A percentile compares a stretch with the other conserved stretches of the same genome.
These are phyloP conservation scores for Nitzschia sp. DNA, from an alignment of 108 stramenopile genomes.

Conservation along the genomic window DNA sequence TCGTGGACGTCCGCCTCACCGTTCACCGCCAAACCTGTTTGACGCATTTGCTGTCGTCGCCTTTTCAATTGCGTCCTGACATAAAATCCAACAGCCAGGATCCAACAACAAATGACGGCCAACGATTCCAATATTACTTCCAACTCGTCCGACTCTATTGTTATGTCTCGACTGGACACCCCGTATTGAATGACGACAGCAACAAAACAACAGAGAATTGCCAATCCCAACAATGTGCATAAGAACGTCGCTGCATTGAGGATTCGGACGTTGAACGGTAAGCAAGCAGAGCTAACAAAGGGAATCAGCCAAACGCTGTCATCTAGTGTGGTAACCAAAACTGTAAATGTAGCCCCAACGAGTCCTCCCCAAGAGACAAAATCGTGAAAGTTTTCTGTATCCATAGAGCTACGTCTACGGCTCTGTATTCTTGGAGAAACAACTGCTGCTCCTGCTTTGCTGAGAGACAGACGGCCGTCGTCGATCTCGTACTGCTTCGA, in stretches of 20 bases:
- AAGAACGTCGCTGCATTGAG: constrained; percentile 57
- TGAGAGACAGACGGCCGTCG: too few relatives aligned
- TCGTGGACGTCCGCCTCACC: background rate
- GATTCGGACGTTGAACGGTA: constrained; percentile 26
- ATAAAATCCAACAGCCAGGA: constrained; percentile 15
- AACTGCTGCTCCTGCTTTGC: too few relatives aligned
- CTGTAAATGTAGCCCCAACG: constrained; percentile 51
- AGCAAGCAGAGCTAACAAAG: constrained; percentile 43
- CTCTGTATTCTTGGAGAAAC: too few relatives aligned
- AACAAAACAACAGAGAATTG: constrained; percentile 1
- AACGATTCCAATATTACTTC: constrained; percentile 30
- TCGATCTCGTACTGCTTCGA: too few relatives aligned
- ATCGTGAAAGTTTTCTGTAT: too few relatives aligned
- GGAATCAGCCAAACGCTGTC: constrained; percentile 71
- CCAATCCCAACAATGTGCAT: constrained; percentile 42
- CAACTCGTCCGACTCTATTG: too few relatives aligned
- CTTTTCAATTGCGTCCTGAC: constrained; percentile 31
- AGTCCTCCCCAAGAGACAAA: constrained; percentile 23
- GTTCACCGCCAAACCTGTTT: background rate
- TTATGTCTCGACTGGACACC: constrained; percentile 15
- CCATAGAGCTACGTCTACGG: too few relatives aligned
- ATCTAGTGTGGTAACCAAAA: constrained; percentile 66
- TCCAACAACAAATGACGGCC: constrained; percentile 58
- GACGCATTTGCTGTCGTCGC: constrained; percentile 29
- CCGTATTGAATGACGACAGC: too few relatives aligned